These are phyloP conservation scores for Aspergillus sergii DNA, from an alignment of 2,329 filamentous ascomycete genomes.

Conservation along the genomic window DNA sequence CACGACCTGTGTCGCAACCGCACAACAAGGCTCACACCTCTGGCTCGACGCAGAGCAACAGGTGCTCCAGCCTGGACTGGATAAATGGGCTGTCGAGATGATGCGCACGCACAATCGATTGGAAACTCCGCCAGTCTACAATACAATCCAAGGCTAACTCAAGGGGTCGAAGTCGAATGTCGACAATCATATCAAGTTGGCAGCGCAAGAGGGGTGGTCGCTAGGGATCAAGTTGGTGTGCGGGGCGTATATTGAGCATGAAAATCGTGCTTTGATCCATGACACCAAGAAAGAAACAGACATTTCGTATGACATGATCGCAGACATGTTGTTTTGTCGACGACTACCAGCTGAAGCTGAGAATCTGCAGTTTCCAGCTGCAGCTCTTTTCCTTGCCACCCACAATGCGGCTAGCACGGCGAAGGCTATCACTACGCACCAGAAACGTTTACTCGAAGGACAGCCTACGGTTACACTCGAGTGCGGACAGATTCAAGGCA, in stretches of 20 bases:
- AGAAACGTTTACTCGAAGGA: neutral
- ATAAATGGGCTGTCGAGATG: constrained; percentile 49
- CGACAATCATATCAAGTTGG: constrained; percentile 29
- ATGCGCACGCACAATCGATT: constrained; percentile 48
- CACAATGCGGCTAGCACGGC: neutral
- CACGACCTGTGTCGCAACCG: constrained; percentile 38
- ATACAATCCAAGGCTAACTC: constrained; percentile 51
- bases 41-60: constrained; percentile 54
- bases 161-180: constrained; percentile 45
- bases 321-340: neutral
- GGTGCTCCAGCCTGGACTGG: constrained; percentile 46
- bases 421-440: neutral
- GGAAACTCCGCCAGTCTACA: constrained; percentile 39
- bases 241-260: neutral
- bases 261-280: neutral
- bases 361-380: neutral
- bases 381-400: neutral
- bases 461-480: constrained; percentile 42
- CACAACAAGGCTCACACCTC: constrained; percentile 39
- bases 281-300: neutral
- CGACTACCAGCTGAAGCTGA: neutral
- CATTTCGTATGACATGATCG: neutral
- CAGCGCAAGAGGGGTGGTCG: neutral
- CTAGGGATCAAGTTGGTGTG: neutral
- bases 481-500: constrained; percentile 83